Evolutionary conservation across 352 stramenopile genomes (phyloP).

Genomic region (Saprolegnia parasitica): DNA sequence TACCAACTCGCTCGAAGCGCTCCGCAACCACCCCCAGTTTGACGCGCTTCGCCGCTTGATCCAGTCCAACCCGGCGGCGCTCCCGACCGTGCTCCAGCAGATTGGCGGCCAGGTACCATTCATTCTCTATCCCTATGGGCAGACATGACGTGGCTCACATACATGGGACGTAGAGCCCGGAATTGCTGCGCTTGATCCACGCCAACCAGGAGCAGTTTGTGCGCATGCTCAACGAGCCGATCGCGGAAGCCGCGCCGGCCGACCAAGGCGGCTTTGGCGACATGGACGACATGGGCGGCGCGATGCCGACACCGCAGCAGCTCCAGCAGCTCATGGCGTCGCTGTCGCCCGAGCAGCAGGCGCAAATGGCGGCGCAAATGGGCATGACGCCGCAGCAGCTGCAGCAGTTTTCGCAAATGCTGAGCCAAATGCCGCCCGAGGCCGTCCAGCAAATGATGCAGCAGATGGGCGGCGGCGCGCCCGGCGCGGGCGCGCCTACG

Average conservation of each 20-base stretch:
- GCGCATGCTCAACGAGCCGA: slow-evolving; percentile 84
- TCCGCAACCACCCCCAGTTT: slow-evolving; percentile 83
- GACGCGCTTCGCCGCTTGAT: slow-evolving; percentile 75
- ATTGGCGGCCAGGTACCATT: slow-evolving; percentile 53
- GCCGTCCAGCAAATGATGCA: slow-evolving; percentile 86
- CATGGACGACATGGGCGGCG: slow-evolving; percentile 32
- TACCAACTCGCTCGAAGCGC: slow-evolving; percentile 56
- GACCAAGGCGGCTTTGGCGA: slow-evolving; percentile 38
- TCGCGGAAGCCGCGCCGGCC: slow-evolving; percentile 49
- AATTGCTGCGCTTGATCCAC: slow-evolving; percentile 79
- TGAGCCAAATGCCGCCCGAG: slow-evolving; percentile 73
- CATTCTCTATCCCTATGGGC: too few species aligned
- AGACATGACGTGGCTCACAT: background rate
- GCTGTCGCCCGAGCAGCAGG: slow-evolving; percentile 66
- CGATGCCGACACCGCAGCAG: slow-evolving; percentile 74
- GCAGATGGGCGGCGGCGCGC: slow-evolving; percentile 60
- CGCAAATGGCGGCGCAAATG: slow-evolving; percentile 80
- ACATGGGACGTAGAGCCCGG: slow-evolving; percentile 44
- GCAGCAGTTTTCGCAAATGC: slow-evolving; percentile 80
- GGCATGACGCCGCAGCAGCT: slow-evolving; percentile 82
- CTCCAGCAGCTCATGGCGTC: slow-evolving; percentile 80
- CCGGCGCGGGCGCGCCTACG: slow-evolving; percentile 40
- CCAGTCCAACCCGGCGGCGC: slow-evolving; percentile 73
- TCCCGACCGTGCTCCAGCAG: slow-evolving; percentile 79
- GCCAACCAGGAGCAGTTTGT: slow-evolving; percentile 85